Conservation (phyloP, 2,329 filamentous ascomycete genomes). For the Paraphoma chrysanthemicola region DNA sequence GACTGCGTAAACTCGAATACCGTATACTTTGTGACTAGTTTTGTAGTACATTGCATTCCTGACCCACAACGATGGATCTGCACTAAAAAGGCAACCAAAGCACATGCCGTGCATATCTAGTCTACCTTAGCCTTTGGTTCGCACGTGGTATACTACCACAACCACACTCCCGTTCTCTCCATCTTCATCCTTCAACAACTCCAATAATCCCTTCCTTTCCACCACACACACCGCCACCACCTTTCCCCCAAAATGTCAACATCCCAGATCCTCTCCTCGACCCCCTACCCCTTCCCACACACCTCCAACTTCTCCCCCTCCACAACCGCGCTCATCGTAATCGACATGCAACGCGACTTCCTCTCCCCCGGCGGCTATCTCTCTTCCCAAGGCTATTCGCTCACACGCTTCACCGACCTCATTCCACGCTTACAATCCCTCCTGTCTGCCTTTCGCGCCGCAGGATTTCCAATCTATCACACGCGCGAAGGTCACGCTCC, state of each 20-base stretch:
- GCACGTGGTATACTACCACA: too few relatives aligned
- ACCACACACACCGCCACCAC: neutral
- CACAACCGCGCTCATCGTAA: conserved; percentile 60
- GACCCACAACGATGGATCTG: neutral
- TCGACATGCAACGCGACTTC: conserved; percentile 65
- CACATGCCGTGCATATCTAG: neutral
- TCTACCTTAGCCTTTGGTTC: neutral
- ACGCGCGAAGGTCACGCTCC: conserved; percentile 62
- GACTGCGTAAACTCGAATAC: too few relatives aligned
- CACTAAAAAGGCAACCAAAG: neutral
- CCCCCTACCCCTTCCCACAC: conserved; percentile 53
- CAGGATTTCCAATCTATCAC: conserved; percentile 55
- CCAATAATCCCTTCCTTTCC: too few relatives aligned
- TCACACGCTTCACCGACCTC: conserved; percentile 50
- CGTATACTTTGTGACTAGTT: too few relatives aligned
- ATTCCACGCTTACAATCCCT: conserved; percentile 53
- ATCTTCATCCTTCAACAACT: too few relatives aligned
- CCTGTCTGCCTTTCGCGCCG: conserved; percentile 51
- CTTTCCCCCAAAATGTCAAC: conserved; percentile 12
- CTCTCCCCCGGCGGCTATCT: conserved; percentile 59
- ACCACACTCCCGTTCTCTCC: too few relatives aligned
- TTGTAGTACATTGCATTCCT: too few relatives aligned
- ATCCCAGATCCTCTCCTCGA: conserved; percentile 19
- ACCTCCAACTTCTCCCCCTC: conserved; percentile 46
- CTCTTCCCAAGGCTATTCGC: conserved; percentile 55